Evolutionary conservation across 2,329 filamentous ascomycete species (phyloP), one percentile per base, ranked within the genome.

Genomic region (Mycocentrospora acerina): DNA sequence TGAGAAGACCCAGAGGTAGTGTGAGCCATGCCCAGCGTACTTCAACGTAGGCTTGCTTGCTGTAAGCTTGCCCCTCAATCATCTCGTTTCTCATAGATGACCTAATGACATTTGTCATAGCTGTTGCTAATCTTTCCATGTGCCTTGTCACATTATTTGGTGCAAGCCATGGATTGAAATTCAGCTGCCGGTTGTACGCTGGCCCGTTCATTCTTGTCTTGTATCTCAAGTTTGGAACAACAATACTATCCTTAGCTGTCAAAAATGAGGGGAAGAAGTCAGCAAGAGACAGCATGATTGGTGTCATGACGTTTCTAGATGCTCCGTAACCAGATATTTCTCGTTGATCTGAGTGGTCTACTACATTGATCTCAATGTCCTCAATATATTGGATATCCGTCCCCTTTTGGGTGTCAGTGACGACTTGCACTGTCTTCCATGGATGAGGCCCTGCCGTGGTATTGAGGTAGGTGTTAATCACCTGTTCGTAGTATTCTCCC

Each of bases 11-110:
- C 11, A 58, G 17, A 1, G 62, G 62, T n/a, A 65, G 57, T 0
- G 44, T 29, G 5, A 66, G 44, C 60, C 62, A 66, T 2, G n/a
- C 46, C 60, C 59, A 66, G 4, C 51, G 38, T 0, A 66, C 56
- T 0, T 8, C 4, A 1, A 64, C 28, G 29, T 34, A 46, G 0
- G 26, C 53, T 24, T 51, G 37, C n/a, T 16, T 35, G 4, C 16
- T 40, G n/a, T 24, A 61, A 0, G 54, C 46, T 1, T 39, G 14
- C 1, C 50, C 56, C 2, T 1, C 0, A 2, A 51, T 9, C 33
- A 42, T 42, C 1, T 31, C 34, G 4, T 7, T 41, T 7, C 22
- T 40, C 3, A 4, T 6, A 12, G 39, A 30, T 22, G 51, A 54
- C 15, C 57, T 32, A 1, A 62, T 25, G 1, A 43, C n/a, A 29